These are phyloP conservation scores for Ocimum tenuiflorum DNA, from an alignment of 257 asterid genomes.

Conservation along the genomic window DNA sequence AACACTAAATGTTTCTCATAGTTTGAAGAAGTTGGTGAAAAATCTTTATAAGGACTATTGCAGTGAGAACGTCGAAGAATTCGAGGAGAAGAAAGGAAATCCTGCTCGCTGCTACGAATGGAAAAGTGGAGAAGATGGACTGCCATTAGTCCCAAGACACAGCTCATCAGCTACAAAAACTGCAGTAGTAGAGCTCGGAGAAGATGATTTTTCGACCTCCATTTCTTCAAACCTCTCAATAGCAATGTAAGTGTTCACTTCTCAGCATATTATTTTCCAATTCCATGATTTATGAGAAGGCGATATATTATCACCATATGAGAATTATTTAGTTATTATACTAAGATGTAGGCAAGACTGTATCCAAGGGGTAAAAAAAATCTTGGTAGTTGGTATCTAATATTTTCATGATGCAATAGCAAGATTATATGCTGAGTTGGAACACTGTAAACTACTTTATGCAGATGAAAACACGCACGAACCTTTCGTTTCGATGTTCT, in stretches of 20 bases:
- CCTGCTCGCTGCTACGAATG: background rate
- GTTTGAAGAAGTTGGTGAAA: constrained; percentile 39
- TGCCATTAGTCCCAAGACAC: constrained; percentile 39
- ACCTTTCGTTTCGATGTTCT: no score
- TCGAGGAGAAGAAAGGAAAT: constrained; percentile 7
- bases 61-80: constrained; percentile 18
- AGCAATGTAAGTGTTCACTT: background rate
- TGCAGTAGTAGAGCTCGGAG: constrained; percentile 11
- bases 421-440: background rate
- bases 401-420: background rate
- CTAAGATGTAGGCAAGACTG: no score
- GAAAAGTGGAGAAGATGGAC: constrained; percentile 31
- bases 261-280: background rate
- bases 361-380: no score
- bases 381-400: background rate
- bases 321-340: no score
- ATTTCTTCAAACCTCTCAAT: background rate
- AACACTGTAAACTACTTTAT: no score
- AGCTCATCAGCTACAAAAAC: constrained; percentile 27
- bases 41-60: constrained; percentile 31
- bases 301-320: no score
- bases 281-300: background rate
- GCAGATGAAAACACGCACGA: no score
- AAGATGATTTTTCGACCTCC: background rate
- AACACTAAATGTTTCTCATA: constrained; percentile 27